These are phyloP conservation scores for Ramaria sp. DNA, from an alignment of 768 basidiomycete species.

Conservation along the genomic window DNA sequence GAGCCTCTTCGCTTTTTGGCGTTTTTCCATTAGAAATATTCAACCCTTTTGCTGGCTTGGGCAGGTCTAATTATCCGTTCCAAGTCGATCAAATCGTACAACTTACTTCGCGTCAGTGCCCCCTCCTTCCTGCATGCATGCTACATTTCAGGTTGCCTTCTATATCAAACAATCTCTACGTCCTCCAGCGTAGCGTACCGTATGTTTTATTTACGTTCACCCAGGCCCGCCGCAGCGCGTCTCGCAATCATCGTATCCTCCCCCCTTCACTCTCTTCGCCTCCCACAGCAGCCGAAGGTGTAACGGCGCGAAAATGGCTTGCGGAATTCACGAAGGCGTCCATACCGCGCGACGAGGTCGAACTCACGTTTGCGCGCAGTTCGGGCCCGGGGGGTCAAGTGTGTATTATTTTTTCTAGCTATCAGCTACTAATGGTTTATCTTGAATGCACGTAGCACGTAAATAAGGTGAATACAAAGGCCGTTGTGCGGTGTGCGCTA, in stretches of 20 bases:
- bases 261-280: background rate
- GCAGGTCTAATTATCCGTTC: no score
- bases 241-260: background rate
- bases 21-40: background rate
- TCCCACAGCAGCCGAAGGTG: conserved; percentile 26
- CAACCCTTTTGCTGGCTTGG: no score
- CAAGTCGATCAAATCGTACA: no score
- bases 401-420: background rate
- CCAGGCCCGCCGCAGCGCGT: no score
- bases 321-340: conserved; percentile 31
- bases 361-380: conserved; percentile 63
- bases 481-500: conserved; percentile 48
- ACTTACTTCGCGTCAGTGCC: no score
- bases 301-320: conserved; percentile 47
- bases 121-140: no score
- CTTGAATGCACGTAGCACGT: conserved; percentile 45
- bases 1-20: background rate
- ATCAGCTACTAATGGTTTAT: no score
- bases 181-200: no score
- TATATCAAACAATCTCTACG: no score
- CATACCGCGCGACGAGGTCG: conserved; percentile 44
- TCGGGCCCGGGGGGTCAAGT: conserved; percentile 85
- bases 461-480: conserved; percentile 85
- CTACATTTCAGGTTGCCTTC: no score
- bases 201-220: no score